Conservation (phyloP, 306 rosid species). For the Fagus sylvatica region DNA sequence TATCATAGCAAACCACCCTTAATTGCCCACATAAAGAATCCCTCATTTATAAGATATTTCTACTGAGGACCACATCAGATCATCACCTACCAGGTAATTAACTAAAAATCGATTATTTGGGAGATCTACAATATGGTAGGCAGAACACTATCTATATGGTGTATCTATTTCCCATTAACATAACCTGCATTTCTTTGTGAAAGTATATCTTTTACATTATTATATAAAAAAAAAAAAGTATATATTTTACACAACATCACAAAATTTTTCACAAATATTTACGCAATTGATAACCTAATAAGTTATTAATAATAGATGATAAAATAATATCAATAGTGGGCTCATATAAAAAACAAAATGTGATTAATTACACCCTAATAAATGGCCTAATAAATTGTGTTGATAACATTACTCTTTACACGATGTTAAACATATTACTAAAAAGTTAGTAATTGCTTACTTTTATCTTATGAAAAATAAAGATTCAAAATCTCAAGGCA, state of each 20-base stretch:
- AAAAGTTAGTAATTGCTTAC: too few species aligned
- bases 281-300: too few species aligned
- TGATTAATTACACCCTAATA: too few species aligned
- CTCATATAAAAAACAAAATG: too few species aligned
- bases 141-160: background rate
- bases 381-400: too few species aligned
- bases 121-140: background rate
- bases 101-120: background rate
- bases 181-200: background rate
- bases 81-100: background rate
- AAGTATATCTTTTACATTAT: conserved; percentile 24
- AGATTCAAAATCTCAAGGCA: too few species aligned
- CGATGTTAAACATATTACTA: too few species aligned
- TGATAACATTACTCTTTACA: too few species aligned
- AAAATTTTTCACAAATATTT: too few species aligned
- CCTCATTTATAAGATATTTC: background rate
- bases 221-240: background rate
- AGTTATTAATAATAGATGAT: too few species aligned
- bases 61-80: background rate
- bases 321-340: too few species aligned
- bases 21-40: background rate
- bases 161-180: background rate
- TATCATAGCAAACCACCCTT: background rate
- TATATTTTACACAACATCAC: conserved; percentile 37
- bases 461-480: too few species aligned